A percentile compares a stretch with the other conserved stretches of the same genome.
Conservation (phyloP, 140 eudicot species). For the Stevia rebaudiana region DNA sequence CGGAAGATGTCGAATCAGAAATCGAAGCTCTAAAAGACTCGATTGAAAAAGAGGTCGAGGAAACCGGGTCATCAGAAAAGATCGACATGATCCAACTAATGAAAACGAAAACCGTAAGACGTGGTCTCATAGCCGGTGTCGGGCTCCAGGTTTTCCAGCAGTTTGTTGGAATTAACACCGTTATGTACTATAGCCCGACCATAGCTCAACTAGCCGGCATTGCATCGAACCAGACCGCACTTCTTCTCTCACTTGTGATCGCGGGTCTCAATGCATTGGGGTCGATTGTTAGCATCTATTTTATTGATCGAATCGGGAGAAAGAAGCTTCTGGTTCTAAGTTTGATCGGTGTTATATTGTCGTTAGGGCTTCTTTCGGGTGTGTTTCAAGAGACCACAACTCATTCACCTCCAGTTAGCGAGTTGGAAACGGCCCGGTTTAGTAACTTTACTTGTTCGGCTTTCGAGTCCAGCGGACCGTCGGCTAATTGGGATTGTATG, state of each 20-base stretch:
- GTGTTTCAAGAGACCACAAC: slow-evolving; percentile 43
- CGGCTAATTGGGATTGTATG: slow-evolving; percentile 51
- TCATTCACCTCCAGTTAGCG: slow-evolving; percentile 43
- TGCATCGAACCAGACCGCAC: slow-evolving; percentile 60
- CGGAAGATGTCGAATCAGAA: slow-evolving; percentile 38
- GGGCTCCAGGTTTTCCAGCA: slow-evolving; percentile 66
- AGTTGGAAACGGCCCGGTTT: slow-evolving; percentile 25
- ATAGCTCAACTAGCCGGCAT: slow-evolving; percentile 60
- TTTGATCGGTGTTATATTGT: slow-evolving; percentile 42
- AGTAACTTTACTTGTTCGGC: slow-evolving; percentile 41
- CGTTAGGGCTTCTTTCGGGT: slow-evolving; percentile 43
- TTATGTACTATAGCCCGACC: slow-evolving; percentile 74
- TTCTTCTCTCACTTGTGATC: slow-evolving; percentile 53
- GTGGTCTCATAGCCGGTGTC: slow-evolving; percentile 51
- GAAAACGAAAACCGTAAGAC: slow-evolving; percentile 42
- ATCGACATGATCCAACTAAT: slow-evolving; percentile 27
- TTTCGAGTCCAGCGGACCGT: slow-evolving; percentile 20
- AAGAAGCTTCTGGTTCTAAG: slow-evolving; percentile 52
- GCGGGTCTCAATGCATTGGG: slow-evolving; percentile 61
- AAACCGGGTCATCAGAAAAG: slow-evolving; percentile 36
- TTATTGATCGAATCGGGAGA: slow-evolving; percentile 56
- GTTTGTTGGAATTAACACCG: slow-evolving; percentile 71
- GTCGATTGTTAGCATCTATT: slow-evolving; percentile 51
- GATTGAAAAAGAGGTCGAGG: slow-evolving; percentile 37
- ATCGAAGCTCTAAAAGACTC: slow-evolving; percentile 49